Percentiles rank a stretch among this genome's conserved stretches.
Evolutionary conservation across 345 rosid genomes (phyloP).

Genomic region (Sonneratia alba): DNA sequence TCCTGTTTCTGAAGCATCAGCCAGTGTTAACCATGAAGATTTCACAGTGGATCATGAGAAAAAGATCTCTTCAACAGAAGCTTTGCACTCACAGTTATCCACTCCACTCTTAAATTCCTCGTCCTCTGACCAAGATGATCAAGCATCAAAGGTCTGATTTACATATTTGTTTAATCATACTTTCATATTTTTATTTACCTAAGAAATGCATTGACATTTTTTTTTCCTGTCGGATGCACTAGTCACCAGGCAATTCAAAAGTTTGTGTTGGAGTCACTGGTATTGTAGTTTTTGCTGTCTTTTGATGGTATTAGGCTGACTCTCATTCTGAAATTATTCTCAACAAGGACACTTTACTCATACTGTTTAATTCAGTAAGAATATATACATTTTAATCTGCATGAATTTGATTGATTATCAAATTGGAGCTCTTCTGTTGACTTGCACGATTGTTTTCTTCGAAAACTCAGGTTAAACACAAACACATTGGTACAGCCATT

Average conservation of each 20-base stretch:
- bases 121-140: neutral
- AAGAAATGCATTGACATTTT: neutral
- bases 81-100: neutral
- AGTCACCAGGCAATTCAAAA: neutral
- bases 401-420: neutral
- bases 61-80: neutral
- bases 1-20: slow-evolving; percentile 27
- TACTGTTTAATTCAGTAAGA: neutral
- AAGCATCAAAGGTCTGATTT: neutral
- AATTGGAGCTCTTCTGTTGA: neutral
- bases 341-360: neutral
- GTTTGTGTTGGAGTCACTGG: neutral
- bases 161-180: neutral
- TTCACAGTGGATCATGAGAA: slow-evolving; percentile 21
- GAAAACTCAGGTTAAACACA: neutral
- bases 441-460: neutral
- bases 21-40: slow-evolving; percentile 22
- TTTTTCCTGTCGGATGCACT: neutral
- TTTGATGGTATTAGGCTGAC: neutral
- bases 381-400: neutral
- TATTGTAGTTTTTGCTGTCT: neutral
- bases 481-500: neutral
- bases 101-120: neutral
- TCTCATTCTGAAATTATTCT: neutral
- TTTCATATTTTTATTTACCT: neutral